A percentile compares a stretch with the other conserved stretches of the same genome.
These are phyloP conservation scores for Xerocomellus chrysenteron DNA, from an alignment of 768 basidiomycete species.

Conservation along the genomic window DNA sequence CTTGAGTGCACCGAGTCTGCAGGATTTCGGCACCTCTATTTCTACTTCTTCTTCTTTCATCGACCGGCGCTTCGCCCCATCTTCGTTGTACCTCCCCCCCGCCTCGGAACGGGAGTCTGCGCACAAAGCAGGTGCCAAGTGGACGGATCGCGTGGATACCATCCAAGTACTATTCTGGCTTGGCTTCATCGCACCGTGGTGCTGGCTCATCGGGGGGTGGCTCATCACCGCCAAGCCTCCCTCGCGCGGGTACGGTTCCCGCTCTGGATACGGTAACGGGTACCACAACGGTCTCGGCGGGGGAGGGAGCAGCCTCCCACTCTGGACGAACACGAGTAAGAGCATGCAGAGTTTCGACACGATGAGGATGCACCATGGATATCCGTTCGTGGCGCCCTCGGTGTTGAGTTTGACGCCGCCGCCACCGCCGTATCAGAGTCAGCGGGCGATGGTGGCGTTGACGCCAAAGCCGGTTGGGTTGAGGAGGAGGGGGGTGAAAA, in stretches of 20 bases:
- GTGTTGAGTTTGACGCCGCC: constrained; percentile 33
- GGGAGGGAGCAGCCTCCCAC: constrained; percentile 37
- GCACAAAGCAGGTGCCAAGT: constrained; percentile 13
- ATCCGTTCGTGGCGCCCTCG: constrained; percentile 60
- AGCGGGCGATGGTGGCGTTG: constrained; percentile 18
- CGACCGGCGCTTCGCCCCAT: constrained; percentile 49
- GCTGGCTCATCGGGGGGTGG: constrained; percentile 81
- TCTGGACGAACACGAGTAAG: constrained; percentile 39
- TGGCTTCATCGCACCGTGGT: constrained; percentile 69
- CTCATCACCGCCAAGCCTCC: constrained; percentile 36
- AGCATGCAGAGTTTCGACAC: constrained; percentile 43
- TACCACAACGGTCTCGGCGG: constrained; percentile 36
- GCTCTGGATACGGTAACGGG: constrained; percentile 5
- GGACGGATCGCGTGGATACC: constrained; percentile 28
- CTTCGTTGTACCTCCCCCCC: constrained; percentile 37
- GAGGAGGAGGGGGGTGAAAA: constrained; percentile 15
- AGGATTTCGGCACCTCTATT: constrained; percentile 22
- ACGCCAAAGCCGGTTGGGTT: constrained; percentile 16
- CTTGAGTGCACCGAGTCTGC: constrained; percentile 27
- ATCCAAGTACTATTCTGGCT: constrained; percentile 70
- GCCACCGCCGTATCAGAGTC: constrained; percentile 23
- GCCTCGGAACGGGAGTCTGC: constrained; percentile 34
- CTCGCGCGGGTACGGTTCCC: constrained; percentile 12
- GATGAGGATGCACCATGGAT: constrained; percentile 47
- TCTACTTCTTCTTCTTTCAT: constrained; percentile 53